These are phyloP conservation scores for Lactifluus hygrophoroides DNA, from an alignment of 768 basidiomycete genomes.

Conservation along the genomic window DNA sequence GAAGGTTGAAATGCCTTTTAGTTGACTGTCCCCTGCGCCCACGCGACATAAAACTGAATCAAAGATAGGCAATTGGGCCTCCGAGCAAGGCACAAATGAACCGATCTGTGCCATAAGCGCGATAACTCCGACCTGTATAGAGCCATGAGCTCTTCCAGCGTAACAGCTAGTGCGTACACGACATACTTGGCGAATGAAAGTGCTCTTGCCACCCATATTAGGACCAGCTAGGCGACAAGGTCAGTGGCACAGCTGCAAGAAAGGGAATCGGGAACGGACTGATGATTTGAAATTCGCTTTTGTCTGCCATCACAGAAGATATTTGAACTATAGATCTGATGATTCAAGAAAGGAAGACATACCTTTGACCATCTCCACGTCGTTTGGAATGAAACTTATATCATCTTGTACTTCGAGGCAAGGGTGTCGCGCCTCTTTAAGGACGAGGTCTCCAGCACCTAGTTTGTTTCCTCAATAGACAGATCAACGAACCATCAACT, in stretches of 20 bases:
- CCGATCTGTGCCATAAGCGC: slow-evolving; percentile 94
- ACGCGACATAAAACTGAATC: slow-evolving; percentile 94
- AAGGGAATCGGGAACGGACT: slow-evolving; percentile 38
- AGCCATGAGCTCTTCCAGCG: not conserved
- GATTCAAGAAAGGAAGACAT: not conserved
- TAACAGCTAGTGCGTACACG: not conserved
- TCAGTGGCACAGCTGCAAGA: not conserved
- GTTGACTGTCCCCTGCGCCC: slow-evolving; percentile 94
- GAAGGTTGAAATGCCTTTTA: slow-evolving; percentile 97
- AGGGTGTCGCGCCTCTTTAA: slow-evolving; percentile 88
- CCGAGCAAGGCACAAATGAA: slow-evolving; percentile 87
- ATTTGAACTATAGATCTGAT: not conserved
- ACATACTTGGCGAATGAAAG: slow-evolving; percentile 82
- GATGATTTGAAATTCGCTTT: slow-evolving; percentile 93
- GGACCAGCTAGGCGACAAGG: slow-evolving; percentile 60
- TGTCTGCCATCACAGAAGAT: slow-evolving; percentile 33
- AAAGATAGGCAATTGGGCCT: slow-evolving; percentile 83
- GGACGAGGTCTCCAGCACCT: slow-evolving; percentile 75
- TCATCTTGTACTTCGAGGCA: slow-evolving; percentile 96
- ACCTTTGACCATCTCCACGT: slow-evolving; percentile 91
- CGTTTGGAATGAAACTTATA: slow-evolving; percentile 90
- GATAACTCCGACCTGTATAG: slow-evolving; percentile 82
- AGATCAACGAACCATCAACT: not conserved
- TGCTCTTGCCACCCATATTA: slow-evolving; percentile 99
- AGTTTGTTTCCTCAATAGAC: not conserved